Evolutionary conservation across 2,329 filamentous ascomycete genomes (phyloP), one percentile per base, ranked within the genome.

Genomic region (Cephalotrichum gorgonifer): DNA sequence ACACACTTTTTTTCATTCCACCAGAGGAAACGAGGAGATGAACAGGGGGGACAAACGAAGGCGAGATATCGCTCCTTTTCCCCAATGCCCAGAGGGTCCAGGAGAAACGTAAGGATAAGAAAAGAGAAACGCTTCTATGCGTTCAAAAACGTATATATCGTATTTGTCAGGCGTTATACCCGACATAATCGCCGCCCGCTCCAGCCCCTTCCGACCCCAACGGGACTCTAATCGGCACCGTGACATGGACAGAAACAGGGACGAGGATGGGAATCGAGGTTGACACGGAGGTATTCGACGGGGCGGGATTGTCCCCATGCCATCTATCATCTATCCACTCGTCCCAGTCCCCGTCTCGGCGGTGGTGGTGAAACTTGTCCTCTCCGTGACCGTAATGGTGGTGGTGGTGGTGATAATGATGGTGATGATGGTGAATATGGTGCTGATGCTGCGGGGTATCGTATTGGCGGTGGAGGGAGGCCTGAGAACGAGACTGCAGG

Each of bases 381-480:
- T 50, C 42, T 14, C 23, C 17, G 17, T 39, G 17, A 20, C 6
- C 22, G 23, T 15, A 27, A 26, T 25, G 20, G 44, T 28, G 22
- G n/a, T n/a, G 8, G 22, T 43, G 41, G 26, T 42, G 46, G 22
- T 27, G 15, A 30, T 35, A 22, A 12, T 44, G 39, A 44, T 49
- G 50, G 8, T 47, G 48, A 11, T 22, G 39, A 7, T 51, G 45
- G 11, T 47, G 42, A 39, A 51, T 54, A 27, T 56, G 54, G 41
- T 59, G 57, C 35, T 55, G 54, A 41, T 55, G 58, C 27, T 57
- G 57, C 33, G 56, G 60, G 31, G 33, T 38, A 43, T 49, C 43
- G 23, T 38, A 44, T 33, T 43, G 45, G 27, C 20, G 49, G 22
- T 39, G 35, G n/a, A 46, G 35, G 46, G 31, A 45, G 43, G 25